Conservation (phyloP, 2,329 filamentous ascomycete genomes). For the Penicillium sp. region DNA sequence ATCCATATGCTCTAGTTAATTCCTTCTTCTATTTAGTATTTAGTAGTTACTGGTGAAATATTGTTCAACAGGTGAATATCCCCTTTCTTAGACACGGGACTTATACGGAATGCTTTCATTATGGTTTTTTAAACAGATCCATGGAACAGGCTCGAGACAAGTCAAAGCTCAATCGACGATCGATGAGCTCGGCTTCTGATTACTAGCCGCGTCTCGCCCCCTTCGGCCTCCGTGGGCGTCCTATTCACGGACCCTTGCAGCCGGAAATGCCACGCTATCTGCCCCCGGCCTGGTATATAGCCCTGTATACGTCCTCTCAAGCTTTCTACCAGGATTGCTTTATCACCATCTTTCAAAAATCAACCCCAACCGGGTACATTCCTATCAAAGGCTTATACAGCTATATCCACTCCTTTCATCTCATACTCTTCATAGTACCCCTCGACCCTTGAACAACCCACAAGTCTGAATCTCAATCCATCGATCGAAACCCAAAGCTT, state of each 20-base stretch:
- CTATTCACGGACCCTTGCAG: not conserved
- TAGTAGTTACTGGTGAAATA: no score
- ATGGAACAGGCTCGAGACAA: not conserved
- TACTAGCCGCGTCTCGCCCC: not conserved
- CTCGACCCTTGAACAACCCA: not conserved
- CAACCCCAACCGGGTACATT: not conserved
- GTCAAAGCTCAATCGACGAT: not conserved
- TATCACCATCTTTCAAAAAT: not conserved
- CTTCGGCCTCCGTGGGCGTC: slow-evolving; percentile 1
- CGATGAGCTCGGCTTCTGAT: not conserved
- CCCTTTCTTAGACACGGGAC: not conserved
- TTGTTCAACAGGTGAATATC: not conserved
- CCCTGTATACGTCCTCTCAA: not conserved
- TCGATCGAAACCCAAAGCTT: not conserved
- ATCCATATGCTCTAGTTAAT: no score
- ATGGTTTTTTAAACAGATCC: not conserved
- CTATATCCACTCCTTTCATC: not conserved
- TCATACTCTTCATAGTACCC: not conserved
- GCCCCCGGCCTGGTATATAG: not conserved
- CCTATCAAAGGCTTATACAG: not conserved
- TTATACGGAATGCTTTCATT: not conserved
- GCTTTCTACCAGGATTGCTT: not conserved
- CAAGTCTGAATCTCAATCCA: not conserved
- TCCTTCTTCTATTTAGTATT: no score
- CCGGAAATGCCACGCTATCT: not conserved